Base-by-base conservation (phyloP, 148 eudicot species). In the Rhododendron ovatum region DNA sequence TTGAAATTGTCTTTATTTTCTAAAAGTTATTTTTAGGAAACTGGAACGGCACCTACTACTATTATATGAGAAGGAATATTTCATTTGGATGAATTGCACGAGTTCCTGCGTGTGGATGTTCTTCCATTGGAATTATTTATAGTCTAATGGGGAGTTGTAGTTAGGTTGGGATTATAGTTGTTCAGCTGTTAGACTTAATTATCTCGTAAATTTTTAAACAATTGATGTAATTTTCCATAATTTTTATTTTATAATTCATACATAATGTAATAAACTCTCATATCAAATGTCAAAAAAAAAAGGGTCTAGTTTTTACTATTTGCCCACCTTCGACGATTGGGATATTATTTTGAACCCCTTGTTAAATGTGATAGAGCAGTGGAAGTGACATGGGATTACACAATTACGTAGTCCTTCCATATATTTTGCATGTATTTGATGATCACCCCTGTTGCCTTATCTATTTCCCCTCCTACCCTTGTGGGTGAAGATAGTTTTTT, bases 191-290 rank as follows among this genome's bases (percentile, higher is more conserved):
- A 0, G 3, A 3, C 0, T 9, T 48, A 11, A 0, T 11, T 2
- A 48, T 48, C 51, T 48, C 13, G 2, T 48, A 48, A 48, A 48
- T 3, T 10, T 48, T 10, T 3, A 48, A 2, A 11, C 3, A 48
- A 0, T 48, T 48, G 0, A 9, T 48, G 0, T 41, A 6, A 7
- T 41, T 1, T 1, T 0, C 8, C 1, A 1, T 41, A 41, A 41
- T 41, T 6, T 41, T 11, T 48, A 9, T 9, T 11, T 48, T 48
- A 10, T 48, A 48, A 10, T 48, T 48, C 13, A 48, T 2, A 48
- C 0, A 48, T 48, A 48, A 48, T 48, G 1, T 41, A 41, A 41
- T 41, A 7, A 41, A 5, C 7, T 5, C 6, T 47, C 50, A 11
- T 47, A 47, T 47, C 10, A 1, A 0, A 41, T 41, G 7, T 41